These are phyloP conservation scores for Chlorella sp. DNA, from an alignment of 139 green algal species.

Conservation along the genomic window DNA sequence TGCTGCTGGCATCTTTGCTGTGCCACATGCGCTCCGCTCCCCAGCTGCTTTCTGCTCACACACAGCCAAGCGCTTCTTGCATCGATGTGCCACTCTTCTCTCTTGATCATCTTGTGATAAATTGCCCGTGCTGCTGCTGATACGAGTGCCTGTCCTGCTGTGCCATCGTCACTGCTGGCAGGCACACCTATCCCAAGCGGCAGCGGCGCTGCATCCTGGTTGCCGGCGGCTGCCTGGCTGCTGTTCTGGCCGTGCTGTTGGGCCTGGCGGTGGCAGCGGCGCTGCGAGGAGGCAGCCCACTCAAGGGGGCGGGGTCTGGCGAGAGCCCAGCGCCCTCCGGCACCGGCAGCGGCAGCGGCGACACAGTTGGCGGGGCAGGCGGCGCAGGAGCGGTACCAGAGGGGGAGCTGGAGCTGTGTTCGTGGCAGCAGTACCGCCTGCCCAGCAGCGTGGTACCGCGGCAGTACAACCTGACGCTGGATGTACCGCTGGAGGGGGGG, in stretches of 20 bases:
- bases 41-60: background rate
- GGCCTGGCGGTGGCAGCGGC: constrained; percentile 22
- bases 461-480: constrained; percentile 65
- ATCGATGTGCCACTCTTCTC: background rate
- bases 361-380: background rate
- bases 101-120: too few relatives aligned
- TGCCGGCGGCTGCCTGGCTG: background rate
- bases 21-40: background rate
- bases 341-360: background rate
- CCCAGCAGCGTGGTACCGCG: constrained; percentile 45
- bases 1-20: background rate
- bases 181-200: constrained; percentile 42
- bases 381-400: background rate
- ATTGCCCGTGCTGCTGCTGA: too few relatives aligned
- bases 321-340: background rate
- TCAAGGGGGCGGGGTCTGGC: background rate
- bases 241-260: constrained; percentile 17
- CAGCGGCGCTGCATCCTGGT: constrained; percentile 38
- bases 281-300: background rate
- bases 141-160: background rate
- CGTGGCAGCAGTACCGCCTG: constrained; percentile 57
- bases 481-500: constrained; percentile 46
- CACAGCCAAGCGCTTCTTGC: background rate
- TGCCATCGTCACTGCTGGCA: background rate
- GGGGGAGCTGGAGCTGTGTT: constrained; percentile 41